Conservation (phyloP, 495 filamentous ascomycete genomes). For the Hyaloscypha hepaticicola region DNA sequence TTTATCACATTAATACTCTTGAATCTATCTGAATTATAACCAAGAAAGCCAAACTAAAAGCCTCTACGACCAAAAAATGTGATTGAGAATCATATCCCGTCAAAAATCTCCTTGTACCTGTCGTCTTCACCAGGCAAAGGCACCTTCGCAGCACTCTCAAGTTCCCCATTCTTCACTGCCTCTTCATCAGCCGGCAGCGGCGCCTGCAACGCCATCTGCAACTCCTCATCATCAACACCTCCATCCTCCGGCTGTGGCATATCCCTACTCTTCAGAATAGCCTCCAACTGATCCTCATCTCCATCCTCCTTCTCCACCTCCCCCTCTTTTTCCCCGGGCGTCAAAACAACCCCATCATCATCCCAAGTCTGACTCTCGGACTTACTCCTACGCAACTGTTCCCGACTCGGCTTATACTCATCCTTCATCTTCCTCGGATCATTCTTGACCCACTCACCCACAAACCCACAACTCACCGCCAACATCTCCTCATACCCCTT, state of each 20-base stretch:
- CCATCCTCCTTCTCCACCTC: not conserved
- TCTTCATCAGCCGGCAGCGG: conserved; percentile 24
- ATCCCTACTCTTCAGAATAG: conserved; percentile 18
- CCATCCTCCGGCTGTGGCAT: conserved; percentile 24
- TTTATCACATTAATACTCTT: conserved; percentile 1
- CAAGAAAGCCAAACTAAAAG: too few species aligned
- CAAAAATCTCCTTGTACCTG: not conserved
- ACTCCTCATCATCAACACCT: conserved; percentile 20
- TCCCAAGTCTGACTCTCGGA: conserved; percentile 19
- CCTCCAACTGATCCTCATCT: conserved; percentile 24
- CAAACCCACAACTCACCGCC: conserved; percentile 59
- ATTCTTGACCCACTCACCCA: conserved; percentile 51
- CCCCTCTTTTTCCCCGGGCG: not conserved
- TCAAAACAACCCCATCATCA: conserved; percentile 26
- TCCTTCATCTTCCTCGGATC: conserved; percentile 16
- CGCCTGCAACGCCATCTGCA: conserved; percentile 17
- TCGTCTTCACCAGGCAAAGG: conserved; percentile 8
- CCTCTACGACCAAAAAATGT: too few species aligned
- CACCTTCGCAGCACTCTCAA: not conserved
- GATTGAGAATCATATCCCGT: not conserved
- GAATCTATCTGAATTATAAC: not conserved
- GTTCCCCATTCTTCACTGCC: not conserved
- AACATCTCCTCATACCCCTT: conserved; percentile 71
- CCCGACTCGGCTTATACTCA: conserved; percentile 18
- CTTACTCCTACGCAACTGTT: conserved; percentile 11